Evolutionary conservation across 2,329 filamentous ascomycete genomes (phyloP), one percentile per base, ranked within the genome.

Genomic region (Fusarium keratoplasticum): DNA sequence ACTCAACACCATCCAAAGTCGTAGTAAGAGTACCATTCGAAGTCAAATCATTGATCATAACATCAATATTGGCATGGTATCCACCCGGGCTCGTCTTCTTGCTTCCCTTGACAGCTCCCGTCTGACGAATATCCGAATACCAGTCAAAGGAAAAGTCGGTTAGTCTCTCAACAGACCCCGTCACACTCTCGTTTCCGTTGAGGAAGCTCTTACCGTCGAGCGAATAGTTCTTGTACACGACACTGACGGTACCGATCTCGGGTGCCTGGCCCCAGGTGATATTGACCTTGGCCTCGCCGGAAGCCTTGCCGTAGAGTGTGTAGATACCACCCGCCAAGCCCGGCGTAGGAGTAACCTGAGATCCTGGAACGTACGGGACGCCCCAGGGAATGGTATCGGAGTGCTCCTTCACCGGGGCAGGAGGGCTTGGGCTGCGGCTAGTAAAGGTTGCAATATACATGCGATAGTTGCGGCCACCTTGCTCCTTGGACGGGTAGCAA

Each of bases 391-490:
- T 55, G 1, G 44, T 33, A 3, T 70, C 69, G 1, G 67, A 61
- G 1, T 57, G 44, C 3, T 27, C 11, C 5, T 47, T n/a, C 2
- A 70, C 59, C 3, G 1, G 25, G 7, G 81, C 77, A 4, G 72
- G 69, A 42, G 81, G 82, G 25, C 25, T 22, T 1, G 14, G 74
- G 38, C 5, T 72, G 33, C 10, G 84, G 80, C 50, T 78, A 42
- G 4, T 82, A 6, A 85, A 77, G 7, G 67, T 77, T 0, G 86
- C 84, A 3, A 87, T 33, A 81, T 87, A 84, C 2, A 86, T 61
- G 13, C 85, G 82, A 20, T 82, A 79, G 7, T 78, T 79, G 9
- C 83, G 79, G 2, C 81, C 83, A 3, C 83, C 84, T 0, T 78
- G 80, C 6, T 80, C 82, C 0, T 81, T 85, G 0, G 84, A 86